phyloP scores from a whole-genome alignment of 2,329 filamentous ascomycete genomes.

The Tothia fuscella region DNA sequence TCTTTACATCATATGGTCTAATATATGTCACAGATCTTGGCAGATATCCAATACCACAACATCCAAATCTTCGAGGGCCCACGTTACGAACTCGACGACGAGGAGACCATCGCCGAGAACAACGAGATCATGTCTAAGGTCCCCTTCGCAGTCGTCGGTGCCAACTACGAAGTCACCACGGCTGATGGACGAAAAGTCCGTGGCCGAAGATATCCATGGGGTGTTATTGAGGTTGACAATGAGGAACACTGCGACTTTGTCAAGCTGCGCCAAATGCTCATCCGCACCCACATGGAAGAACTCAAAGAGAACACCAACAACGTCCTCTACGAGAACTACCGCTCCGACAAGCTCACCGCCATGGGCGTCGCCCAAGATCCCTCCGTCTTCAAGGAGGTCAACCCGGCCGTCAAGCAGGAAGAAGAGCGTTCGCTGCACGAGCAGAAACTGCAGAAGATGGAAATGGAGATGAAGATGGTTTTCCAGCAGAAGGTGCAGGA shows the following conservation, averaged over 20 bases:
- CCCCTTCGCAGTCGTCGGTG: constrained; percentile 93
- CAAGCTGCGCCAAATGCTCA: constrained; percentile 99
- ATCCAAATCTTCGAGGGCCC: constrained; percentile 99
- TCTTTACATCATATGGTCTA: constrained; percentile 11
- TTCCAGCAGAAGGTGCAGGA: constrained; percentile 99
- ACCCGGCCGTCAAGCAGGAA: constrained; percentile 99
- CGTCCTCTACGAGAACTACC: constrained; percentile 97
- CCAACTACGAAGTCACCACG: constrained; percentile 85
- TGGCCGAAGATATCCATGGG: constrained; percentile 94
- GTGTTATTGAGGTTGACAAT: constrained; percentile 97
- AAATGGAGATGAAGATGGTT: constrained; percentile 99
- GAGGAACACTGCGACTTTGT: constrained; percentile 99
- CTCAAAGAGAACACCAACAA: constrained; percentile 99
- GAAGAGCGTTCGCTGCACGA: constrained; percentile 97
- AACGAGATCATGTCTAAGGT: constrained; percentile 99
- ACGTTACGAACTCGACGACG: constrained; percentile 95
- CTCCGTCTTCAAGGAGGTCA: constrained; percentile 99
- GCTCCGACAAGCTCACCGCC: constrained; percentile 94
- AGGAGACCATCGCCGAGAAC: constrained; percentile 99
- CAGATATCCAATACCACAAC: constrained; percentile 91
- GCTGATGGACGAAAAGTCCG: constrained; percentile 91
- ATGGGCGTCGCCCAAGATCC: constrained; percentile 99
- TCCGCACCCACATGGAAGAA: constrained; percentile 99
- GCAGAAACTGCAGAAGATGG: constrained; percentile 99
- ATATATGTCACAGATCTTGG: constrained; percentile 61